These are phyloP conservation scores for Epichloe bromicola DNA, from an alignment of 2,329 filamentous ascomycete genomes.

Conservation along the genomic window DNA sequence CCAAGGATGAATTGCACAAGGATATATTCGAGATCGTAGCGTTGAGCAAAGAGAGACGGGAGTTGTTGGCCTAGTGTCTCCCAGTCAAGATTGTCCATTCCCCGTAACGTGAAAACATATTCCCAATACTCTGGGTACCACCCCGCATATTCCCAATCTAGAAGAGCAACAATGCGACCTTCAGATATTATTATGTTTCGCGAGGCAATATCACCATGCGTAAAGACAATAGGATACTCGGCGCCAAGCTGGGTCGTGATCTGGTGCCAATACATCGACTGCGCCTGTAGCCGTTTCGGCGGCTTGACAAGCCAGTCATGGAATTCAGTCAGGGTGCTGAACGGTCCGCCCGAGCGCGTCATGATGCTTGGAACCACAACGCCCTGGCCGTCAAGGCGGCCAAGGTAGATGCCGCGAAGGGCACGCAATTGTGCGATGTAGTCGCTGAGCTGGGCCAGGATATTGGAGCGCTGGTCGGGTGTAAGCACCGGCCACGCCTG, in stretches of 20 bases:
- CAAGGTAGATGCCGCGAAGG: conserved; percentile 9
- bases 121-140: conserved; percentile 10
- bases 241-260: conserved; percentile 12
- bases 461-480: background rate
- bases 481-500: background rate
- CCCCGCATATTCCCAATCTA: conserved; percentile 8
- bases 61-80: conserved; percentile 3
- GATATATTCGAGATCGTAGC: background rate
- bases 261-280: conserved; percentile 13
- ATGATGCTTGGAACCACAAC: conserved; percentile 11
- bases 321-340: conserved; percentile 8
- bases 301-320: conserved; percentile 15
- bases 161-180: conserved; percentile 1
- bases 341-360: conserved; percentile 12
- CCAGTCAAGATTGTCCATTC: conserved; percentile 10
- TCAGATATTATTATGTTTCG: conserved; percentile 10
- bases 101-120: conserved; percentile 2
- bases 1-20: background rate
- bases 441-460: background rate
- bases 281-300: conserved; percentile 3
- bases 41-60: background rate
- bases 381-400: conserved; percentile 13
- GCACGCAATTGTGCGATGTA: background rate
- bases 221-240: conserved; percentile 10
- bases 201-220: conserved; percentile 6